Evolutionary conservation across 352 stramenopile genomes (phyloP).

Genomic region (Phytophthora citricola): DNA sequence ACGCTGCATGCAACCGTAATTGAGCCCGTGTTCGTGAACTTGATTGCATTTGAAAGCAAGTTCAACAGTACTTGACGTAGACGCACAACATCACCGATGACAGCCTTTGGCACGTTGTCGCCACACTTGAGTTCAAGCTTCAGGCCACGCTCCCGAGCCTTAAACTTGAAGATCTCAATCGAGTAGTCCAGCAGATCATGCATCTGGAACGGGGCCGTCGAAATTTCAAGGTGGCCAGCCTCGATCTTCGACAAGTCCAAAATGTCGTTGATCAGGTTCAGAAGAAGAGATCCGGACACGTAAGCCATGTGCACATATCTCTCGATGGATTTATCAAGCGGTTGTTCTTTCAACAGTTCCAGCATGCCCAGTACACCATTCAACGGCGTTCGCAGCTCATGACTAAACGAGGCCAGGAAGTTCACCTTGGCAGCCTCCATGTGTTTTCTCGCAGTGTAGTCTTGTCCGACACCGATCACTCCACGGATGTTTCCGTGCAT

Average conservation of each 20-base stretch:
- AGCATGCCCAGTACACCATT: constrained; percentile 85
- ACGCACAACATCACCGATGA: constrained; percentile 80
- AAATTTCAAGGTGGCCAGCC: constrained; percentile 89
- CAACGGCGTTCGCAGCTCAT: constrained; percentile 78
- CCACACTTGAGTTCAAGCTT: constrained; percentile 78
- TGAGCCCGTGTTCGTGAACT: constrained; percentile 81
- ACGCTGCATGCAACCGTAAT: constrained; percentile 78
- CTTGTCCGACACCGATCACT: constrained; percentile 90
- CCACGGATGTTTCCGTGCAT: constrained; percentile 38
- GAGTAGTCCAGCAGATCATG: constrained; percentile 82
- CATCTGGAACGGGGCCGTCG: constrained; percentile 81
- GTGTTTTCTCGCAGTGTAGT: constrained; percentile 90
- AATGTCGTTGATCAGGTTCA: constrained; percentile 39
- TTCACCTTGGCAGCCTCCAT: constrained; percentile 86
- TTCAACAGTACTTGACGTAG: constrained; percentile 78
- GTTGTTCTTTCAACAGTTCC: constrained; percentile 80
- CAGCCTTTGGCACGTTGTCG: constrained; percentile 61
- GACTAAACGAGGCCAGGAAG: constrained; percentile 84
- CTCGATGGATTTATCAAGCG: constrained; percentile 66
- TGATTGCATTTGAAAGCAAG: constrained; percentile 57
- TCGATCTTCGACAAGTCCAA: constrained; percentile 90
- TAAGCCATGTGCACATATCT: constrained; percentile 82
- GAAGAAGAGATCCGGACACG: constrained; percentile 31
- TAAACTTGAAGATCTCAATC: constrained; percentile 90
- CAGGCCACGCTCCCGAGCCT: constrained; percentile 81